Base-by-base conservation (phyloP, 257 asterid species). In the Lycium ferocissimum region DNA sequence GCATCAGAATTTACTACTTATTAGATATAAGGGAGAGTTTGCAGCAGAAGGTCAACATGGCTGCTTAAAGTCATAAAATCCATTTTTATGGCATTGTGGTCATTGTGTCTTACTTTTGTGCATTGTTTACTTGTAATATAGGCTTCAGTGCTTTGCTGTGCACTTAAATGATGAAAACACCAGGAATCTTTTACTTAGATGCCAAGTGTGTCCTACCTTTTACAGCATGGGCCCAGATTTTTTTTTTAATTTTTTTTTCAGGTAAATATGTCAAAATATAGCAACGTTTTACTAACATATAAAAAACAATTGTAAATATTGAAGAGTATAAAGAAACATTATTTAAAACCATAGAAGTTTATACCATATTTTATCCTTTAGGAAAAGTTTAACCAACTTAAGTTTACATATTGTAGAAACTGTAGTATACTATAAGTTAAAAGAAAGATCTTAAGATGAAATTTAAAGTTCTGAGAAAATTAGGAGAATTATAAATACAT, bases 41-140 rank as follows among this genome's bases (percentile, higher is more conserved):
- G 8, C 78, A 69, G 33, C 10, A 15, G 78, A 69, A 69, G 51
- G 76, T 69, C 76, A 69, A 38, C 53, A 69, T 69, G 76, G 51
- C 5, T 69, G 53, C 51, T 69, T 69, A 15, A 37, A 67, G 26
- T 43, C 26, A 2, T 14, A 69, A 69, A 69, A 69, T 69, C 78
- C 53, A 69, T 14, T 69, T 69, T 15, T 43, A 69, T 15, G 49
- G 76, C 76, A 69, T 69, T 67, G 22, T 69, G 76, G 76, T 38
- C 2, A 69, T 4, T 15, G 15, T 38, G 13, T 69, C 1, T 7
- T 38, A 67, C 49, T 1, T 35, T 67, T 67, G 49, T 35, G 75
- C 49, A 67, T 67, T 35, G 45, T 35, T 67, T 67, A 35, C 75
- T 67, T 7, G 49, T 35, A 67, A 33, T 5, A 65, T 65, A 65